phyloP scores from a whole-genome alignment of 2,329 filamentous ascomycete genomes.

The Sarocladium kiliense region DNA sequence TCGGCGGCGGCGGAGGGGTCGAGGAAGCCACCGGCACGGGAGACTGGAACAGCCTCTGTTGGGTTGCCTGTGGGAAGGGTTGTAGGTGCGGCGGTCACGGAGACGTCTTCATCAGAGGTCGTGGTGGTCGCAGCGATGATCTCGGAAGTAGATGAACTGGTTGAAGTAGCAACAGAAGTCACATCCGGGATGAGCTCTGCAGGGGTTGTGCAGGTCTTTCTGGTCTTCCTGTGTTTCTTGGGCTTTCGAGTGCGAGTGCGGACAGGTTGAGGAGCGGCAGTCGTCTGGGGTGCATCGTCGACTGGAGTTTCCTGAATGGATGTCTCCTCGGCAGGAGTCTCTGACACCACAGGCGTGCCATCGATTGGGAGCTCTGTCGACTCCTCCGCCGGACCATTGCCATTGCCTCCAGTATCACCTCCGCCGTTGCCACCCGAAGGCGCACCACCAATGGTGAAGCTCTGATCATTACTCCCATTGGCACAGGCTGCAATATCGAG shows the following conservation, averaged over 20 bases:
- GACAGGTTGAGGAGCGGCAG: not conserved
- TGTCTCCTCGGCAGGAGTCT: not conserved
- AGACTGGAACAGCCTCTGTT: slow-evolving; percentile 40
- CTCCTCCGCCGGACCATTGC: too few species aligned
- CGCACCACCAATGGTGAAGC: slow-evolving; percentile 28
- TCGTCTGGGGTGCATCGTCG: not conserved
- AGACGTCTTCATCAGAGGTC: not conserved
- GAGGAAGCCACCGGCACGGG: slow-evolving; percentile 43
- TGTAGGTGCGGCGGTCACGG: not conserved
- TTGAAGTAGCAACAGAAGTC: not conserved
- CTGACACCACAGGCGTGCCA: not conserved
- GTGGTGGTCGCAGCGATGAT: not conserved
- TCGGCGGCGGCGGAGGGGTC: slow-evolving; percentile 45
- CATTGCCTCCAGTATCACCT: slow-evolving; percentile 23
- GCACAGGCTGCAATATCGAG: slow-evolving; percentile 40
- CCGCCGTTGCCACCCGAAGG: not conserved
- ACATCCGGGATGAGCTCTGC: not conserved
- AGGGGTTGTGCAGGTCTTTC: not conserved
- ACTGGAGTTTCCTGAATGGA: not conserved
- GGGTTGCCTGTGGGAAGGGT: slow-evolving; percentile 24
- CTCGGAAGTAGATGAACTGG: not conserved
- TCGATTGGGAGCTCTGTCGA: not conserved
- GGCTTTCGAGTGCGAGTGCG: not conserved
- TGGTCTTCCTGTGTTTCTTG: not conserved
- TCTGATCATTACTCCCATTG: slow-evolving; percentile 33